phyloP scores from a whole-genome alignment of 768 basidiomycete species.

The Rhodotorula paludigena region DNA sequence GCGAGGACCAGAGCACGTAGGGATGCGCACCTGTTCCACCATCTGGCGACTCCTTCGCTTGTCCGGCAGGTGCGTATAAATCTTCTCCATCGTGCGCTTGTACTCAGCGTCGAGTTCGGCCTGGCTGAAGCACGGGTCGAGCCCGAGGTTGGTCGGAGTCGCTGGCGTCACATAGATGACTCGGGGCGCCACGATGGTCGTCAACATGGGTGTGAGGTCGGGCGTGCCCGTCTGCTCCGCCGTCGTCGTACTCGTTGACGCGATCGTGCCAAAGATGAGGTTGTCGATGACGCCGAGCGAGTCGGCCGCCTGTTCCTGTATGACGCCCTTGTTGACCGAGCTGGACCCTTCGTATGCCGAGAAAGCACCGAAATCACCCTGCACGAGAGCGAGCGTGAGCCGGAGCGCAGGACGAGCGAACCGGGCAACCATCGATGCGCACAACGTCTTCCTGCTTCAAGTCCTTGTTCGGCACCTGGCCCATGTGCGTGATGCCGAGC shows the following conservation, averaged over 20 bases:
- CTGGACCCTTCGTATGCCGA: too few relatives aligned
- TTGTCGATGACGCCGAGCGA: conserved; percentile 16
- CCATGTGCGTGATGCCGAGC: conserved; percentile 18
- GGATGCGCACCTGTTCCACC: neutral
- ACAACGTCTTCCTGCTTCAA: neutral
- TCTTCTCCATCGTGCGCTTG: neutral
- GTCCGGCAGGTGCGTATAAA: conserved; percentile 13
- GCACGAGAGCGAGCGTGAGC: neutral
- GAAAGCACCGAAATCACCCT: too few relatives aligned
- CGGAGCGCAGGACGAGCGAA: neutral
- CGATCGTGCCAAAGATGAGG: conserved; percentile 1
- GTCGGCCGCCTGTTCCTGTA: neutral
- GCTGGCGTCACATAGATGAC: neutral
- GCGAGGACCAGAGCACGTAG: too few relatives aligned
- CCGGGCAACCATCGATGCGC: neutral
- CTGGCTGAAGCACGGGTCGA: conserved; percentile 20
- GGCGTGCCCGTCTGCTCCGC: too few relatives aligned
- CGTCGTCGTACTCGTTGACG: neutral
- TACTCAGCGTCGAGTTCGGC: conserved; percentile 11
- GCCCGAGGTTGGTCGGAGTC: neutral
- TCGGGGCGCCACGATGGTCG: conserved; percentile 19
- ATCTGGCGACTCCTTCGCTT: neutral
- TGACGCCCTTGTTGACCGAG: neutral
- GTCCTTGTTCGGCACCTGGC: neutral
- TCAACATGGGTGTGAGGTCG: conserved; percentile 22